Evolutionary conservation across 2,329 filamentous ascomycete genomes (phyloP), one percentile per base, ranked within the genome.

Genomic region (Chaetomium strumarium): DNA sequence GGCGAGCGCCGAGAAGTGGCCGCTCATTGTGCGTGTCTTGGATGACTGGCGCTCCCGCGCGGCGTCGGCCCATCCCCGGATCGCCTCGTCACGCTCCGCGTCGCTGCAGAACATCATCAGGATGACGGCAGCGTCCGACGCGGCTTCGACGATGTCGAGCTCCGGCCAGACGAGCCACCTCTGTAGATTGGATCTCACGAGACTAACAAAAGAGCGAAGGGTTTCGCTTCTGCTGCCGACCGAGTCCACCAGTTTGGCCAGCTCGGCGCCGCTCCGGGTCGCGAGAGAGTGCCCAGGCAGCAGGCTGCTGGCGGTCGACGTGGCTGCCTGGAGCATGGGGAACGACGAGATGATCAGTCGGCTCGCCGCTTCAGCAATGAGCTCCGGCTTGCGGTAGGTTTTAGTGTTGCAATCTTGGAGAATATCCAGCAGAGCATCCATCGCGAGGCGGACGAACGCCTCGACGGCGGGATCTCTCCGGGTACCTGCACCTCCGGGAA

Each of bases 311-410:
- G 58, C 4, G 11, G 48, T 55, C 0, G 69, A 52, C 3, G 66
- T 50, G 3, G 64, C 62, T n/a, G 68, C 60, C 51, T 79, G 71
- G 2, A 81, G 61, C 1, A 77, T 50, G 0, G 79, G 78, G 10
- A 75, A 67, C 0, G 71, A 66, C 5, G 82, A 75, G 7, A 79
- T 71, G 11, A 85, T 71, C 1, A 88, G 71, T n/a, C 71, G 72
- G 59, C 80, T 77, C 13, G 75, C 74, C 0, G 81, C 80, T 60
- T 86, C 82, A 24, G 81, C 80, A 4, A 86, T 74, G 19, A 87
- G 72, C 52, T 88, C 85, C 0, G 81, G 82, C 20, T 80, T 79
- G 16, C 85, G 74, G 57, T 76, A 79, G 2, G 70, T 70, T 0
- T 70, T 73, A 0, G 63, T 62, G 41, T 68, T 66, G 41, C 72